These are phyloP conservation scores for Wickerhamiella domercqiae DNA, from an alignment of 805 yeast genomes.

Conservation along the genomic window DNA sequence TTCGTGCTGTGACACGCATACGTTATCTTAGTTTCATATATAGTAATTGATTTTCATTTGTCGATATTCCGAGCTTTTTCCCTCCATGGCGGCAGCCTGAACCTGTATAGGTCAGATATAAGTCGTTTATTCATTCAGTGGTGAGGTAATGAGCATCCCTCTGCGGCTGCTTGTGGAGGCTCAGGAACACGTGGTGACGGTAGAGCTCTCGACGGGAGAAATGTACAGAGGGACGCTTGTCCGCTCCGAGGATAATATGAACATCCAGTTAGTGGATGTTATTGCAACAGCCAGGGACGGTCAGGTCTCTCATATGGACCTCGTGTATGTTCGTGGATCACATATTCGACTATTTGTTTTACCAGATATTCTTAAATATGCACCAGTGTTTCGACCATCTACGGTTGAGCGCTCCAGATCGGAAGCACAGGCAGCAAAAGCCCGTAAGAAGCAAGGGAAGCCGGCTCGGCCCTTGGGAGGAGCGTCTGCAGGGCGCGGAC, in stretches of 20 bases:
- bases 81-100: neutral
- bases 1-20: too few species aligned
- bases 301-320: constrained; percentile 56
- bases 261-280: constrained; percentile 70
- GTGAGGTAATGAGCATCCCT: constrained; percentile 56
- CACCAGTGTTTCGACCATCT: constrained; percentile 62
- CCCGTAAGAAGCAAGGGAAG: too few species aligned
- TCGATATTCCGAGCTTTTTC: too few species aligned
- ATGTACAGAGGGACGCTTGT: constrained; percentile 74
- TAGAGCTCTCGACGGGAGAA: constrained; percentile 76
- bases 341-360: constrained; percentile 70
- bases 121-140: too few species aligned
- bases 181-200: constrained; percentile 68
- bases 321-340: constrained; percentile 83
- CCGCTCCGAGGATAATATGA: constrained; percentile 86
- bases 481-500: too few species aligned
- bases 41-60: too few species aligned
- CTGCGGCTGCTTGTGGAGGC: constrained; percentile 77
- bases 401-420: neutral
- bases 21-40: too few species aligned
- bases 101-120: too few species aligned
- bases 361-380: constrained; percentile 74
- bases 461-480: too few species aligned
- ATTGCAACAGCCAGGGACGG: constrained; percentile 68
- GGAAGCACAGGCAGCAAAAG: neutral